Conservation (phyloP, 2,329 filamentous ascomycete genomes). For the Pseudocercospora vitis region DNA sequence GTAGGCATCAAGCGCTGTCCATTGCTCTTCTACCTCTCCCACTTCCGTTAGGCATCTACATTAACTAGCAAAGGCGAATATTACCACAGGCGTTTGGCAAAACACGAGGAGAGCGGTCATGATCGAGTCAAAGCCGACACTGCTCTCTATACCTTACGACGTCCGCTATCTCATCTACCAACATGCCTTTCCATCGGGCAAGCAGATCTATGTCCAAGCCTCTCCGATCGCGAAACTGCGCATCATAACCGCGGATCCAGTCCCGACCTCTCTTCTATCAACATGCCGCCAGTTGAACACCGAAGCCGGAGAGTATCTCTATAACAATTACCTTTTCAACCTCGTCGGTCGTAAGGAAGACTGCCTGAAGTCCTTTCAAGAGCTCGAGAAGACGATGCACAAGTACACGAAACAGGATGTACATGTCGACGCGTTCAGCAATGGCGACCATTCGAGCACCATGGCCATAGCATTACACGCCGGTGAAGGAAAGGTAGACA, state of each 20-base stretch:
- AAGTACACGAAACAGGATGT: conserved; percentile 28
- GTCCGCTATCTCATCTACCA: conserved; percentile 35
- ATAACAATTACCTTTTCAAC: conserved; percentile 37
- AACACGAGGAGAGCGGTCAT: neutral
- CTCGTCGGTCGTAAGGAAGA: conserved; percentile 35
- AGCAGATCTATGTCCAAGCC: conserved; percentile 35
- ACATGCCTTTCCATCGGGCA: conserved; percentile 31
- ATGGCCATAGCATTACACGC: conserved; percentile 35
- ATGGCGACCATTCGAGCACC: conserved; percentile 34
- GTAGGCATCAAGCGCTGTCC: neutral
- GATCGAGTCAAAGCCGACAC: neutral
- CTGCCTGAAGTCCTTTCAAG: conserved; percentile 28
- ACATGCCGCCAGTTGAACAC: conserved; percentile 25
- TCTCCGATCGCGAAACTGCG: neutral
- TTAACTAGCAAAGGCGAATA: too few species aligned
- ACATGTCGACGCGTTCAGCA: conserved; percentile 34
- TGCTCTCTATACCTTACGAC: conserved; percentile 34
- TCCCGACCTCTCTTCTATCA: conserved; percentile 24
- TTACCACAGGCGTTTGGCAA: conserved; percentile 25
- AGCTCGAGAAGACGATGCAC: conserved; percentile 24
- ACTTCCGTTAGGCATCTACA: neutral
- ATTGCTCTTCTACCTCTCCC: neutral
- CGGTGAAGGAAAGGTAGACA: conserved; percentile 24
- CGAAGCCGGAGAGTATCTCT: conserved; percentile 33
- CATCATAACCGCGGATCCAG: neutral